phyloP scores from a whole-genome alignment of 2,329 filamentous ascomycete genomes.

The Phaeosphaeria sp. region DNA sequence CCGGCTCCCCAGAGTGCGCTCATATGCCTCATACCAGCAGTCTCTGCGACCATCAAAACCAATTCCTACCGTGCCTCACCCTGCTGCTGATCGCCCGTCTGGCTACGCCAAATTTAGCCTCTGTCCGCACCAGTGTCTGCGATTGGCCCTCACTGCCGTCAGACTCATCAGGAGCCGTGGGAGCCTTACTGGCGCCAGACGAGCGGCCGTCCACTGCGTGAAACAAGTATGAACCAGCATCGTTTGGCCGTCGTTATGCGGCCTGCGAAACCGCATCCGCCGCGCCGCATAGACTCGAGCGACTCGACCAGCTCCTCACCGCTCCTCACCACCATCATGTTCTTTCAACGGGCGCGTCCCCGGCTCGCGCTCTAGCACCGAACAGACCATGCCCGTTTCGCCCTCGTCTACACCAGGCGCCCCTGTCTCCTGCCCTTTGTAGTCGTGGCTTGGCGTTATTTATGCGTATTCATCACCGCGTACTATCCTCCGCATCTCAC shows the following conservation, averaged over 20 bases:
- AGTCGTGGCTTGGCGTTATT: slow-evolving; percentile 3
- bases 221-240: slow-evolving; percentile 32
- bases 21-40: slow-evolving; percentile 1
- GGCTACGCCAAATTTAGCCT: slow-evolving; percentile 17
- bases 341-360: not conserved
- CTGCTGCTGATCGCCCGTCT: slow-evolving; percentile 13
- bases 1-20: slow-evolving; percentile 5
- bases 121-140: slow-evolving; percentile 15
- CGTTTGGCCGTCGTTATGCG: slow-evolving; percentile 20
- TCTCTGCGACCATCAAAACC: not conserved
- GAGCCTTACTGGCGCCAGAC: slow-evolving; percentile 2
- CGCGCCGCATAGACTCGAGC: not conserved
- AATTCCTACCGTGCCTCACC: slow-evolving; percentile 1
- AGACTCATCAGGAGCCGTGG: slow-evolving; percentile 9
- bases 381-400: not conserved
- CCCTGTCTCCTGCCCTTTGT: not conserved
- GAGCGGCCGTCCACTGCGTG: slow-evolving; percentile 9
- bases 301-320: slow-evolving; percentile 1
- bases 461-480: slow-evolving; percentile 1
- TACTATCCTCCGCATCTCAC: slow-evolving; percentile 11
- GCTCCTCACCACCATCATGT: not conserved
- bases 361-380: not conserved
- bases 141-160: slow-evolving; percentile 7
- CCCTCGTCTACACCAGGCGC: not conserved
- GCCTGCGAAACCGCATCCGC: not conserved